Evolutionary conservation across 352 stramenopile genomes (phyloP), one percentile per base, ranked within the genome.

Genomic region (Pythium aristosporum): DNA sequence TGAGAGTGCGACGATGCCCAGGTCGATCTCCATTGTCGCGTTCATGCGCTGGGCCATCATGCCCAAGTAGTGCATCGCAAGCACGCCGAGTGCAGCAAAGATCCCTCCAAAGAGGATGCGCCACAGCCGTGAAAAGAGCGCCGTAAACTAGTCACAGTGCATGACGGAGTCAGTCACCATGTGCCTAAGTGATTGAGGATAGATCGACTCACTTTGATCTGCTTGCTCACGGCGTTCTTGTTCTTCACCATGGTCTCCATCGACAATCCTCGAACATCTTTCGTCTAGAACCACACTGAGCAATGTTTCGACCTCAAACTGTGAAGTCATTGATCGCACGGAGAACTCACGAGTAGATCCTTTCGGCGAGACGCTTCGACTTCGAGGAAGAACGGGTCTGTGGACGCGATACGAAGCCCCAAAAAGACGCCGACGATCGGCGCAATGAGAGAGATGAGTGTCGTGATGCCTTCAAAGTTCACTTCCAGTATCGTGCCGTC

Each of bases 21-120:
- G 47, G n/a, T 79, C 64, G 15, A 82, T 73, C 4, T 75, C 63
- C 72, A 87, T 79, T 7, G 57, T 55, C 1, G 74, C 73, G 54
- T 87, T 77, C 34, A 78, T 74, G 54, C 80, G 77, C 57, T 88
- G 75, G 0, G 81, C 81, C 66, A 86, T 68, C 81, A 90, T 90
- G 15, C 81, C 81, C 43, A 88, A 48, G 62, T 88, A 90, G 57
- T 88, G 81, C 47, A 67, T 65, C n/a, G 42, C 51, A 7, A 68
- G 56, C 28, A 90, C 81, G 9, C 81, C 81, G 9, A 88, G 51
- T 1, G 76, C 81, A 12, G 81, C 80, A 32, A 87, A 85, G 18
- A 87, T 43, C 0, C 75, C 77, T 9, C 79, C 79, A 7, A 71
- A 61, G 18, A 72, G 67, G 55, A 88, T 89, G 10, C 75, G 68